Evolutionary conservation across 768 basidiomycete genomes (phyloP), one percentile per base, ranked within the genome.

Genomic region (Boletellus ananiceps): DNA sequence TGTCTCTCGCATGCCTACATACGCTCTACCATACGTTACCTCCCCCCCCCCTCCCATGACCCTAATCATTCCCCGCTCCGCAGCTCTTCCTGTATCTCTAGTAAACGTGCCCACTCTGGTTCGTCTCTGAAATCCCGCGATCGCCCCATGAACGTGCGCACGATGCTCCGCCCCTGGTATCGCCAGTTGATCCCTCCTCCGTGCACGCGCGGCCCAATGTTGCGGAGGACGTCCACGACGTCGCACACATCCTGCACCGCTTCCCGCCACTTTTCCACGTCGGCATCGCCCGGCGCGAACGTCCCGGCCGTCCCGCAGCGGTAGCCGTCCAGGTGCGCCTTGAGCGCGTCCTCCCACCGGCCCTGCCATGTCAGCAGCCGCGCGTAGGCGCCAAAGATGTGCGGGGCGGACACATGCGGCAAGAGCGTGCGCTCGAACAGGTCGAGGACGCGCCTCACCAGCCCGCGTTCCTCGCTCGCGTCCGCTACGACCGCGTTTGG

Each of bases 61-160:
- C 31, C 47, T 46, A 34, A 12, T 31, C 50, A 50, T 34, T 47
- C 55, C 31, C 58, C 59, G 36, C 36, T 61, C 41, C 55, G 49
- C 38, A 66, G 49, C 44, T 61, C 65, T 13, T 57, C 54, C 43
- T 82, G 72, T 58, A 93, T 65, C 52, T 75, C 79, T 59, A 74
- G 73, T 61, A 98, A 71, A 53, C 74, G 72, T 23, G 72, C 64
- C 85, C 88, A 97, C 71, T 92, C 93, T 4, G 83, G 78, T 65
- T 96, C 89, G 44, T 93, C 93, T 66, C 86, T 88, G 56, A 93
- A 97, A 50, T 83, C 89, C 67, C 75, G 84, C 51, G 89, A 91
- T 51, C 89, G 75, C 7, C 88, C 94, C 69, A 90, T 78, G 69
- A 97, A 98, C 44, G 84, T 87, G 69, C 94, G 75, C 51, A 97